Conservation (phyloP, 495 filamentous ascomycete species). For the Penicillium paxilli region DNA sequence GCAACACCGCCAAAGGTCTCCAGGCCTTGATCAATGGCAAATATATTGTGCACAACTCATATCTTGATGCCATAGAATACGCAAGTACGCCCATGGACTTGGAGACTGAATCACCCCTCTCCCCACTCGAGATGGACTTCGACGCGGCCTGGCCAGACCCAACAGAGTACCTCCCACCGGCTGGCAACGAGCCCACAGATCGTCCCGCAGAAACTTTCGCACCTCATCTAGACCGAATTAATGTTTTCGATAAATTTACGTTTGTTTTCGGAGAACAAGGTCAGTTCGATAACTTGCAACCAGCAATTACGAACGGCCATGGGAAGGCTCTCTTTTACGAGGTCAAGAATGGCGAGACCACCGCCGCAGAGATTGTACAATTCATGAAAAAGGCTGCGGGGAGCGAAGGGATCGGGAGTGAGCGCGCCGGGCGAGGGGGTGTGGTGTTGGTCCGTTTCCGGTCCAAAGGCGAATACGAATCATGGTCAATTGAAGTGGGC, state of each 20-base stretch:
- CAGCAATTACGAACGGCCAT: slow-evolving; percentile 72
- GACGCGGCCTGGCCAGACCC: slow-evolving; percentile 78
- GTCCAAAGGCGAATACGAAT: slow-evolving; percentile 58
- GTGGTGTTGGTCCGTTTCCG: slow-evolving; percentile 79
- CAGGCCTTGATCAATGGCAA: slow-evolving; percentile 85
- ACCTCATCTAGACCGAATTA: slow-evolving; percentile 63
- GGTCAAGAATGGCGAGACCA: slow-evolving; percentile 63
- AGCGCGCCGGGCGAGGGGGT: slow-evolving; percentile 62
- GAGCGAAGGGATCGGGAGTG: slow-evolving; percentile 63
- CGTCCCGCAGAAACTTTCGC: slow-evolving; percentile 63
- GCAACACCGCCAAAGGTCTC: slow-evolving; percentile 82
- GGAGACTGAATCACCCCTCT: slow-evolving; percentile 54
- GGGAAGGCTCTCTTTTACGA: slow-evolving; percentile 76
- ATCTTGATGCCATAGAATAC: slow-evolving; percentile 69
- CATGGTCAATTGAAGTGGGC: slow-evolving; percentile 71
- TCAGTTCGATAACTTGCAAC: slow-evolving; percentile 78
- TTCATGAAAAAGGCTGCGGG: slow-evolving; percentile 76
- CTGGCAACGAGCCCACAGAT: slow-evolving; percentile 69
- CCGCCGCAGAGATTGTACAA: slow-evolving; percentile 71
- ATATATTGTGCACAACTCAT: slow-evolving; percentile 77
- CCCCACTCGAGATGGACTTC: slow-evolving; percentile 80
- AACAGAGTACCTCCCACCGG: slow-evolving; percentile 66
- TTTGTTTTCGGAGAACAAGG: slow-evolving; percentile 80
- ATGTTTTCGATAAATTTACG: slow-evolving; percentile 82
- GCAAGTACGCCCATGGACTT: slow-evolving; percentile 57